Conservation (phyloP, 1,284 basidiomycete species). For the Sporisorium graminicola region DNA sequence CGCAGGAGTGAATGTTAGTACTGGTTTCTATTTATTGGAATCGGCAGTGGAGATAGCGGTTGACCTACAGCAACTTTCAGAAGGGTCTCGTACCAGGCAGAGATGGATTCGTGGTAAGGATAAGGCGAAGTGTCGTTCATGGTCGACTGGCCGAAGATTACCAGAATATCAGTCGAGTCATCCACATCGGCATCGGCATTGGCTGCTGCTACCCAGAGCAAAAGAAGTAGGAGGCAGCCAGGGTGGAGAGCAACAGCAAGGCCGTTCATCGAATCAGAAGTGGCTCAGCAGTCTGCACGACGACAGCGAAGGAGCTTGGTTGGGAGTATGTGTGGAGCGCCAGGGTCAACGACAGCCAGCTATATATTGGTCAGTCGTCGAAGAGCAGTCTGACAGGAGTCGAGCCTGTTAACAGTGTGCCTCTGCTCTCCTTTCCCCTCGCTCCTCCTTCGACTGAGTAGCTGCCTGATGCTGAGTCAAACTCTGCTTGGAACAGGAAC, state of each 20-base stretch:
- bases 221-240: slow-evolving; percentile 4
- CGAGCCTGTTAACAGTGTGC: background rate
- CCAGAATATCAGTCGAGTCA: slow-evolving; percentile 25
- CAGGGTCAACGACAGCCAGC: background rate
- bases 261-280: slow-evolving; percentile 1
- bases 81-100: slow-evolving; percentile 36
- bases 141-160: slow-evolving; percentile 21
- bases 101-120: slow-evolving; percentile 36
- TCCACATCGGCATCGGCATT: slow-evolving; percentile 11
- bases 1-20: background rate
- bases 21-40: background rate
- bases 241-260: background rate
- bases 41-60: no score
- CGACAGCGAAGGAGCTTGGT: background rate
- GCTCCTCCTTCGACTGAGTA: background rate
- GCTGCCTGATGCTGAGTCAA: background rate
- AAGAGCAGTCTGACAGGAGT: background rate
- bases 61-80: slow-evolving; percentile 24
- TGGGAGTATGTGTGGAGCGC: background rate
- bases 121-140: slow-evolving; percentile 32
- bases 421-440: background rate
- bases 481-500: background rate
- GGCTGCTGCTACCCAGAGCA: background rate
- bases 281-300: background rate
- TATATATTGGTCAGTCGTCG: background rate